Conservation (phyloP, 805 yeast species). For the Zygoascus flipseniorum region DNA sequence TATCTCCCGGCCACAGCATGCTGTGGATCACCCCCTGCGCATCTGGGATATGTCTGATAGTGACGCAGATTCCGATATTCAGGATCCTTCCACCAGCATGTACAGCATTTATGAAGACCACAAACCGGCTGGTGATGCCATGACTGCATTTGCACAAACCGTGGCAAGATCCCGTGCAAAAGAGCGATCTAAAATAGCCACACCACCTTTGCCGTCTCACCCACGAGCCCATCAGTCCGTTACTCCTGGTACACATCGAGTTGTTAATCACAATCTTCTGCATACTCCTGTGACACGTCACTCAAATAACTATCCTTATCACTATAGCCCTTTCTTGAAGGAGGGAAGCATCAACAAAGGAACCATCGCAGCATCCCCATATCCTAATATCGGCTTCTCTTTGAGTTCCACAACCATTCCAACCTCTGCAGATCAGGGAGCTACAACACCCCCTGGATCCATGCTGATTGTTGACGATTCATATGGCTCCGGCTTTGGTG, state of each 20-base stretch:
- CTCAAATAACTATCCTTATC: neutral
- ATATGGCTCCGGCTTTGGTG: slow-evolving; percentile 8
- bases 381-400: neutral
- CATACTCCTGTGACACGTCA: neutral
- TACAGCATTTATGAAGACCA: slow-evolving; percentile 3
- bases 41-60: slow-evolving; percentile 7
- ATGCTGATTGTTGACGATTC: slow-evolving; percentile 15
- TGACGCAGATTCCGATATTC: slow-evolving; percentile 18
- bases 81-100: slow-evolving; percentile 4
- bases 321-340: neutral
- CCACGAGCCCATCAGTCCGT: neutral
- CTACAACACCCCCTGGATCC: slow-evolving; percentile 21
- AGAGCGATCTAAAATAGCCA: neutral
- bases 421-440: slow-evolving; percentile 1
- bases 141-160: slow-evolving; percentile 19
- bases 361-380: neutral
- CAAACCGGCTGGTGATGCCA: slow-evolving; percentile 13
- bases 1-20: neutral
- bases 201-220: neutral
- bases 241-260: neutral
- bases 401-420: neutral
- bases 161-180: slow-evolving; percentile 13
- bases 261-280: neutral
- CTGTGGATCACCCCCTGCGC: neutral
- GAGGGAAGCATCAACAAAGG: neutral